A percentile compares a stretch with the other conserved stretches of the same genome.
These are phyloP conservation scores for Leccinum disarticulatum DNA, from an alignment of 768 basidiomycete genomes.

Conservation along the genomic window DNA sequence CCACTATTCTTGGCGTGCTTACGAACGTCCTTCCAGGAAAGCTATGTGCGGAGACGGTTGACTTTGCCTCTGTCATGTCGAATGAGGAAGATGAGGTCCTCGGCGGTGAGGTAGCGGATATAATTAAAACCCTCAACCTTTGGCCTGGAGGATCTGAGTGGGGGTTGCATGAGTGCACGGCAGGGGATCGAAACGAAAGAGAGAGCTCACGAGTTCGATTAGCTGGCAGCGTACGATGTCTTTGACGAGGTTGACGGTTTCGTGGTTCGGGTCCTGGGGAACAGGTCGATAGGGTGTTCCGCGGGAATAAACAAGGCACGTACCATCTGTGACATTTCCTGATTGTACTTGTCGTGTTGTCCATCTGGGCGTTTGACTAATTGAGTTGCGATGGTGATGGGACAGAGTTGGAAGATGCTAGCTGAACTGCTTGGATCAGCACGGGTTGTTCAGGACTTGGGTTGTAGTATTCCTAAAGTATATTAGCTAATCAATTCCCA, in stretches of 20 bases:
- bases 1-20: constrained; percentile 92
- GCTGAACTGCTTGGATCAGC: constrained; percentile 13
- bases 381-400: constrained; percentile 6
- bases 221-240: constrained; percentile 90
- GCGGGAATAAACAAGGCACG: not conserved
- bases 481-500: no score
- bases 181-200: not conserved
- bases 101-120: constrained; percentile 82
- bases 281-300: not conserved
- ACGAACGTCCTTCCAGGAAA: constrained; percentile 96
- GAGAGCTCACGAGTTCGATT: constrained; percentile 72
- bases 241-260: constrained; percentile 92
- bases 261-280: constrained; percentile 74
- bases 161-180: constrained; percentile 3
- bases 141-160: constrained; percentile 86
- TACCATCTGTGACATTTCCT: constrained; percentile 95
- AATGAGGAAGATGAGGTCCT: constrained; percentile 96
- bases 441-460: constrained; percentile 23
- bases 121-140: no score
- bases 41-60: constrained; percentile 87
- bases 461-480: constrained; percentile 34
- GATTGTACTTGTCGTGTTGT: constrained; percentile 74
- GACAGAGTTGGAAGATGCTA: constrained; percentile 12
- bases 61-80: constrained; percentile 93
- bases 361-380: constrained; percentile 24